Conservation (phyloP, 257 asterid genomes). For the Hygrophila difformis region DNA sequence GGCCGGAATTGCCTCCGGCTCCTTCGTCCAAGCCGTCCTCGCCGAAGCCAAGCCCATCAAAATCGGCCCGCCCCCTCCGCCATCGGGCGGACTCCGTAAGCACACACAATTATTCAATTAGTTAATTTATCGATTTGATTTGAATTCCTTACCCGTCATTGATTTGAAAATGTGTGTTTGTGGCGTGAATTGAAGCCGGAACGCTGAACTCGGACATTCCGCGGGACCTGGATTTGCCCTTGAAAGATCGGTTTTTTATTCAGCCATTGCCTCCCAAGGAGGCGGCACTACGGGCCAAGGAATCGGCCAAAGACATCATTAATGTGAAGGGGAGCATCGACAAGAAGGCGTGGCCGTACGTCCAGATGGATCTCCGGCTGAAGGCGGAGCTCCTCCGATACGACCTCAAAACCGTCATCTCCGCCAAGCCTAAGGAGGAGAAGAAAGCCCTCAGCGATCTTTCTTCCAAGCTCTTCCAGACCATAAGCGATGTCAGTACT, state of each 20-base stretch:
- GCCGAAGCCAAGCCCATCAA: slow-evolving; percentile 81
- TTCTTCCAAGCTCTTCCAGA: slow-evolving; percentile 50
- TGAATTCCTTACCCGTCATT: too few relatives aligned
- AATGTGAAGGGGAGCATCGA: slow-evolving; percentile 53
- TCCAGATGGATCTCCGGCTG: slow-evolving; percentile 70
- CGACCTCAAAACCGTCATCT: slow-evolving; percentile 78
- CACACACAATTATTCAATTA: neutral
- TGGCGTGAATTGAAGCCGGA: too few relatives aligned
- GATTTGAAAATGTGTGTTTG: too few relatives aligned
- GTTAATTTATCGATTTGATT: too few relatives aligned
- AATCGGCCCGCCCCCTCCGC: slow-evolving; percentile 82
- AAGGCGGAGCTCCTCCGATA: slow-evolving; percentile 70
- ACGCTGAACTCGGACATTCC: slow-evolving; percentile 82
- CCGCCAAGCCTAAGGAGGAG: slow-evolving; percentile 72
- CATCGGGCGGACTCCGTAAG: slow-evolving; percentile 97
- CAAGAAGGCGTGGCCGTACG: slow-evolving; percentile 95
- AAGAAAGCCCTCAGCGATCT: slow-evolving; percentile 60
- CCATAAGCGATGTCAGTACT: slow-evolving; percentile 41
- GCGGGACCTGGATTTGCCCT: slow-evolving; percentile 57
- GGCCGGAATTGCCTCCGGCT: slow-evolving; percentile 57
- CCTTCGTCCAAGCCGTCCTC: slow-evolving; percentile 67
- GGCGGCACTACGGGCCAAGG: slow-evolving; percentile 78
- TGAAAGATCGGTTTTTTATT: slow-evolving; percentile 63
- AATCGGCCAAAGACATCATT: slow-evolving; percentile 71
- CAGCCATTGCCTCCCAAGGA: slow-evolving; percentile 68